These are phyloP conservation scores for Puccinia sorghi DNA, from an alignment of 1,284 basidiomycete species.

Conservation along the genomic window DNA sequence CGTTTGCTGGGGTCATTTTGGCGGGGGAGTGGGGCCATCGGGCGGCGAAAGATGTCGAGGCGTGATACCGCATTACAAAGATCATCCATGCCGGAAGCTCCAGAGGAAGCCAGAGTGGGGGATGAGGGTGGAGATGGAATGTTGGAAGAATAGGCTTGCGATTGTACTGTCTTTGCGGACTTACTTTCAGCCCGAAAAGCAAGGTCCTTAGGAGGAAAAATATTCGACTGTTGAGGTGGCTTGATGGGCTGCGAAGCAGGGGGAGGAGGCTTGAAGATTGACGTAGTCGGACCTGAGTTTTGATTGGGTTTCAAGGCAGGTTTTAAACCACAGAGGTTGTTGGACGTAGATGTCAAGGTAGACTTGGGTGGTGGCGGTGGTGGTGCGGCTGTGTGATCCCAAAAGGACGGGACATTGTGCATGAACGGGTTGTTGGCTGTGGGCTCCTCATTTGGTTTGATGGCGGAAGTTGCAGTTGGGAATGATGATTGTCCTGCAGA, in stretches of 20 bases:
- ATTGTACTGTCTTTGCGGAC: background rate
- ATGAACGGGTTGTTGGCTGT: background rate
- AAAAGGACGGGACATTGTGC: background rate
- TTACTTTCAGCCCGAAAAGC: background rate
- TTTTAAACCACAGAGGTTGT: background rate
- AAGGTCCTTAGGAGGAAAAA: background rate
- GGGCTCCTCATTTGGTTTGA: background rate
- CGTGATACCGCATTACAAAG: background rate
- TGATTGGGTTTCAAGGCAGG: background rate
- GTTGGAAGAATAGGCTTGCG: background rate
- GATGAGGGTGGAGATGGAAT: conserved; percentile 16
- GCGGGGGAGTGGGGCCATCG: background rate
- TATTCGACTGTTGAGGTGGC: background rate
- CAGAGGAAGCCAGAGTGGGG: conserved; percentile 4
- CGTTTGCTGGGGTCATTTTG: background rate
- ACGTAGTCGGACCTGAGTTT: too few species aligned
- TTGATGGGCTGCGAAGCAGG: background rate
- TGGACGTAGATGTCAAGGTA: too few species aligned
- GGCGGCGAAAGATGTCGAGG: background rate
- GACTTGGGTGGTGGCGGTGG: background rate
- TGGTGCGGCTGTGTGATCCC: background rate
- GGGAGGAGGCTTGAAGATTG: background rate
- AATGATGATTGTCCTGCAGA: background rate
- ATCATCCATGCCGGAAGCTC: conserved; percentile 9
- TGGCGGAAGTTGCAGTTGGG: background rate